Evolutionary conservation across 2,329 filamentous ascomycete genomes (phyloP), one percentile per base, ranked within the genome.

Genomic region (Colletotrichum lupini): DNA sequence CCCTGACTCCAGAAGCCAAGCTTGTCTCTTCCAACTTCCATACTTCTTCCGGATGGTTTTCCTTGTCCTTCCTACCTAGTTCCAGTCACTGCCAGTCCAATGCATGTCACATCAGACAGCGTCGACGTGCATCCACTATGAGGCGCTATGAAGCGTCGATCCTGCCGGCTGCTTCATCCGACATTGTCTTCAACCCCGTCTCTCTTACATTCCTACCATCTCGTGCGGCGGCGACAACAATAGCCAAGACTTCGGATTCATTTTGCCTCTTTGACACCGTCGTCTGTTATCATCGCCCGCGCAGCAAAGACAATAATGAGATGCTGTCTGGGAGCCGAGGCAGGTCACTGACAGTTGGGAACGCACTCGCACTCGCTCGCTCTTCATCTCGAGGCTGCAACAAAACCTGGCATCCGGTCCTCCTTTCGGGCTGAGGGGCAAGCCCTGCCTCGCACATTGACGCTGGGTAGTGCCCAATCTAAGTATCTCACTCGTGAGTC

Each of bases 121-220:
- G 59, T 26, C 46, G n/a, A 37, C 8, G 30, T 66, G 68, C 56
- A 22, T 56, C 64, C 63, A 64, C 57, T 67, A 61, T 68, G 68
- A 62, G 69, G 58, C 58, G 69, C 65, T 69, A 59, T 69, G 69
- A 64, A 68, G 58, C 42, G 37, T 68, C 52, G 37, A 58, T 72
- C 59, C 5, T 58, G 65, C 42, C 65, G 67, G 67, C 55, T 65
- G 59, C 55, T 49, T 70, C 67, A 73, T 65, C 70, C 67, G 60
- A 73, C 42, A 37, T 57, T 46, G 64, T 70, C 70, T 52, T 65
- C 60, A 58, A 19, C 32, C 35, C 19, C 37, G 37, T 60, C 55
- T 32, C 22, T 32, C 28, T 52, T 4, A 32, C 32, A 35, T 42
- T 37, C 57, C 49, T 32, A 65, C 55, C 55, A 35, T 73, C 42